Evolutionary conservation across 1,284 basidiomycete species (phyloP).

Genomic region (Sphagnurus paluster): DNA sequence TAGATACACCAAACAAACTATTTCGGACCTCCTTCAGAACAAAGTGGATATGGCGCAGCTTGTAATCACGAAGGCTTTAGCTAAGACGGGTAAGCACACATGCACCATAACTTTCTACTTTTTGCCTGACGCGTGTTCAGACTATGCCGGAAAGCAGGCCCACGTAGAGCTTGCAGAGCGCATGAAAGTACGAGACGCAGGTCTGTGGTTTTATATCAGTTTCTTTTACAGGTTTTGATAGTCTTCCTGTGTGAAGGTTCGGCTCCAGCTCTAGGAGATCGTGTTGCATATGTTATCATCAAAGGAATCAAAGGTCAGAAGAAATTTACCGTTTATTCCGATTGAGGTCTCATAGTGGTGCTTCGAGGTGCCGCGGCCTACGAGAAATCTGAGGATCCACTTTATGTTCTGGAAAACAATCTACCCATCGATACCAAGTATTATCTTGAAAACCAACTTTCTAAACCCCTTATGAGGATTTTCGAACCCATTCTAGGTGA

Average conservation of each 20-base stretch:
- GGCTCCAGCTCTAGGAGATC: constrained; percentile 90
- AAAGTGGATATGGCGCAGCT: constrained; percentile 97
- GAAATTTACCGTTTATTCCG: not conserved
- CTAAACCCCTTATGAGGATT: constrained; percentile 93
- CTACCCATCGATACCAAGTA: constrained; percentile 96
- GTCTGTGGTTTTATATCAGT: constrained; percentile 33
- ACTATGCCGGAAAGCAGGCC: constrained; percentile 90
- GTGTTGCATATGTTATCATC: constrained; percentile 96
- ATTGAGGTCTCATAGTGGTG: not conserved
- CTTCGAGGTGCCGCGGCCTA: constrained; percentile 88
- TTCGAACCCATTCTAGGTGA: constrained; percentile 97
- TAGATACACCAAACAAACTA: constrained; percentile 91
- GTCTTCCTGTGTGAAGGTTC: constrained; percentile 57
- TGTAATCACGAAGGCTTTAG: constrained; percentile 94
- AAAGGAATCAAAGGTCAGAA: constrained; percentile 86
- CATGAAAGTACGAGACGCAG: constrained; percentile 94
- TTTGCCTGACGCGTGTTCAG: constrained; percentile 34
- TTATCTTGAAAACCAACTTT: constrained; percentile 95
- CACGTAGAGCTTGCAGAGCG: constrained; percentile 93
- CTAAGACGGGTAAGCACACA: constrained; percentile 72
- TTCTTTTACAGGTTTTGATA: constrained; percentile 2
- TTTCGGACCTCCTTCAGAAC: constrained; percentile 92
- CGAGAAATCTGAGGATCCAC: constrained; percentile 95
- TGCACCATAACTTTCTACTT: not conserved
- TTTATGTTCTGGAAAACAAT: constrained; percentile 95